Conservation (phyloP, 2,329 filamentous ascomycete genomes). For the Geosmithia flava region DNA sequence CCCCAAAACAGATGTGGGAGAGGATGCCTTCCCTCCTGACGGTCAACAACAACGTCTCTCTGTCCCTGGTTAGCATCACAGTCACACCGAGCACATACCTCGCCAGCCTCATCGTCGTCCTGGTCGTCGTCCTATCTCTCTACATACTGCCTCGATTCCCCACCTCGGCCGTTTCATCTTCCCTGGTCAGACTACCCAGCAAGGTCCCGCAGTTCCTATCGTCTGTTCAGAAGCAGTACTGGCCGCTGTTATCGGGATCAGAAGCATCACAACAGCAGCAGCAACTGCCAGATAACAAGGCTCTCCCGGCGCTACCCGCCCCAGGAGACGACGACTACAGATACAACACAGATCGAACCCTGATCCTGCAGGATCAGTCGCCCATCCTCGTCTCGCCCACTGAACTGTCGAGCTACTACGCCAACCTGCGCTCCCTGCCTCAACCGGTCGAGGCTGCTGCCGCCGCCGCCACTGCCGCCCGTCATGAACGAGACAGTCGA, state of each 20-base stretch:
- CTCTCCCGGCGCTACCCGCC: constrained; percentile 10
- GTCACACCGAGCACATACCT: constrained; percentile 47
- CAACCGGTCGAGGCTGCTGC: constrained; percentile 1
- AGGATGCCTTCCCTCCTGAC: constrained; percentile 47
- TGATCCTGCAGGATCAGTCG: constrained; percentile 19
- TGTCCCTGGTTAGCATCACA: constrained; percentile 45
- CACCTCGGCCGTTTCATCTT: constrained; percentile 9
- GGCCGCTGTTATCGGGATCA: background rate
- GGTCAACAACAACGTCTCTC: constrained; percentile 48
- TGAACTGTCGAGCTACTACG: background rate
- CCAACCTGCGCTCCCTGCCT: background rate
- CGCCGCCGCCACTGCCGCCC: constrained; percentile 7
- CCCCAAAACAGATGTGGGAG: background rate
- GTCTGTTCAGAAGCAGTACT: background rate
- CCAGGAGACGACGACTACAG: constrained; percentile 4
- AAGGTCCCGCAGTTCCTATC: constrained; percentile 6
- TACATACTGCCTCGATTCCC: constrained; percentile 24
- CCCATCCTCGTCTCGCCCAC: constrained; percentile 9
- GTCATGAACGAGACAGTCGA: constrained; percentile 23
- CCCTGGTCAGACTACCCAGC: background rate
- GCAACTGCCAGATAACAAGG: constrained; percentile 7
- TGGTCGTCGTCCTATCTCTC: constrained; percentile 37
- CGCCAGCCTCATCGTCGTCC: constrained; percentile 30
- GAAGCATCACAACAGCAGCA: background rate
- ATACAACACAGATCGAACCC: constrained; percentile 6